A percentile compares a stretch with the other conserved stretches of the same genome.
Conservation (phyloP, 768 basidiomycete species). For the Leucosporidium yakuticum region DNA sequence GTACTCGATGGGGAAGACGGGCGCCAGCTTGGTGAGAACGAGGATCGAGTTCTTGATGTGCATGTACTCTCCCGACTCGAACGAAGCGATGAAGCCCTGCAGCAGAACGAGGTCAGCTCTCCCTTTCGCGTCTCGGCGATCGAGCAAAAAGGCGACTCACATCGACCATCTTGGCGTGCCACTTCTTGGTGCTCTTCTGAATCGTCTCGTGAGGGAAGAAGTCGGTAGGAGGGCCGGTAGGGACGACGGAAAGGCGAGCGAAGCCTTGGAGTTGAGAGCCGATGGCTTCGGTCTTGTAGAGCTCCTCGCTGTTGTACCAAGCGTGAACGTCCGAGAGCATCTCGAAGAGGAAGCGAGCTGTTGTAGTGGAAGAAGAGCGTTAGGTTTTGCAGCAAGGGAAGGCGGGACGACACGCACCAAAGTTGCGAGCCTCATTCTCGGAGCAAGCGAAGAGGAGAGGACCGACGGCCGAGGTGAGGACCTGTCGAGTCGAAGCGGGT, state of each 20-base stretch:
- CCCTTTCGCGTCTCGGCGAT: background rate
- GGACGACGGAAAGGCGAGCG: constrained; percentile 40
- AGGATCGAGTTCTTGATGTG: constrained; percentile 96
- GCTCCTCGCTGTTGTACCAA: constrained; percentile 68
- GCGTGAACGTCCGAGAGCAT: constrained; percentile 68
- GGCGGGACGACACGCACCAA: constrained; percentile 54
- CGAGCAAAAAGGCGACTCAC: constrained; percentile 47
- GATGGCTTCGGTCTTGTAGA: constrained; percentile 54
- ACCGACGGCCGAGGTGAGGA: constrained; percentile 73
- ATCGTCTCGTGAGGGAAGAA: constrained; percentile 66
- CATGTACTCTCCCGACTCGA: constrained; percentile 88
- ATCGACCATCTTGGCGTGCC: constrained; percentile 68
- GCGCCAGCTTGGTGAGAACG: constrained; percentile 81
- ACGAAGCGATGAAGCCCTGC: constrained; percentile 71
- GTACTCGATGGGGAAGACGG: constrained; percentile 76
- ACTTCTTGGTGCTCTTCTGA: constrained; percentile 68
- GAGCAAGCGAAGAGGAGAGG: constrained; percentile 86
- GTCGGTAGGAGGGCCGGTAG: constrained; percentile 46
- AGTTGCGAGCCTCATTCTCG: constrained; percentile 91
- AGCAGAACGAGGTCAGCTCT: background rate
- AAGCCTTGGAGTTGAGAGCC: constrained; percentile 50
- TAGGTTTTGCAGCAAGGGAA: background rate
- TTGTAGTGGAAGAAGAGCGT: background rate
- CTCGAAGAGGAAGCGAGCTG: constrained; percentile 80
- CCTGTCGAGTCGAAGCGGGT: constrained; percentile 47